These are phyloP conservation scores for Rhizophora apiculata DNA, from an alignment of 345 rosid species.

Conservation along the genomic window DNA sequence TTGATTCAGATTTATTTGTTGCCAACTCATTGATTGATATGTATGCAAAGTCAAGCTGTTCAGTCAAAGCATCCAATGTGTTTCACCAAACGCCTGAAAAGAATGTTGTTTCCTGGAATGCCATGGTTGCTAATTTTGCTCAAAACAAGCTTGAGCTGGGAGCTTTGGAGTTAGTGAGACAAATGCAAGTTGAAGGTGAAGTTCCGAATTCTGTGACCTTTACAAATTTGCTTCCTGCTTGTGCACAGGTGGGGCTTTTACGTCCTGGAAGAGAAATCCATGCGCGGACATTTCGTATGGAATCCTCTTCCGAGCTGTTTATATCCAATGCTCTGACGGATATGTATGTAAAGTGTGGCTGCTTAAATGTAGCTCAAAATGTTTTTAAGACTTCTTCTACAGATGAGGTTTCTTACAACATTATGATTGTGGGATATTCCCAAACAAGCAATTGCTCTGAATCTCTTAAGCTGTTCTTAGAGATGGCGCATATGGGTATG, in stretches of 20 bases:
- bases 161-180: constrained; percentile 36
- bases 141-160: constrained; percentile 34
- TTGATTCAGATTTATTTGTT: constrained; percentile 39
- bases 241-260: constrained; percentile 36
- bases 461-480: not conserved
- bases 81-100: constrained; percentile 26
- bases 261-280: constrained; percentile 45
- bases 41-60: constrained; percentile 45
- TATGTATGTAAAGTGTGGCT: not conserved
- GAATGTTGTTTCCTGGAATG: constrained; percentile 52
- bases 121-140: constrained; percentile 50
- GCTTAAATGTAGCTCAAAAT: not conserved
- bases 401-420: constrained; percentile 2
- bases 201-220: constrained; percentile 38
- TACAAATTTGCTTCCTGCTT: constrained; percentile 47
- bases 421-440: not conserved
- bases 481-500: not conserved
- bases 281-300: constrained; percentile 30
- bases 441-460: not conserved
- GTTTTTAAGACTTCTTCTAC: not conserved
- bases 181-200: constrained; percentile 39
- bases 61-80: constrained; percentile 21
- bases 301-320: constrained; percentile 30
- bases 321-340: constrained; percentile 18
- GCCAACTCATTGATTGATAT: constrained; percentile 50